These are phyloP conservation scores for Penicillium sp. DNA, from an alignment of 2,329 filamentous ascomycete species.

Conservation along the genomic window DNA sequence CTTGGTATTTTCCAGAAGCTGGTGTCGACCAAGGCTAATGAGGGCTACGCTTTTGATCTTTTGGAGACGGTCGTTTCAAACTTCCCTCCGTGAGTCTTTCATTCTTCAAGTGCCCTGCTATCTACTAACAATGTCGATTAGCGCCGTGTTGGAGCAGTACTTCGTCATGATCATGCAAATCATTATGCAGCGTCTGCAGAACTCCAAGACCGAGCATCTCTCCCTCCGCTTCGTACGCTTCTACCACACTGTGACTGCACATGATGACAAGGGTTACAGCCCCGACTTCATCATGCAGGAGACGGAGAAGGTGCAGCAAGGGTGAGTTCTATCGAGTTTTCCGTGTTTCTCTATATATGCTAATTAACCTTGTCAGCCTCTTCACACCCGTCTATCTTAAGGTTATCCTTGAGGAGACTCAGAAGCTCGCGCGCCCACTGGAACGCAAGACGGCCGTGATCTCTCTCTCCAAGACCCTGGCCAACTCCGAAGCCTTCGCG, in stretches of 20 bases:
- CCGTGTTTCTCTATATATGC: not conserved
- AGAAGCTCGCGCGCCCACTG: slow-evolving; percentile 77
- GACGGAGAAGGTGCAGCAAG: slow-evolving; percentile 72
- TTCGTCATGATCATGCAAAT: slow-evolving; percentile 75
- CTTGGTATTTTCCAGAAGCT: slow-evolving; percentile 96
- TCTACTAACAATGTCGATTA: slow-evolving; percentile 28
- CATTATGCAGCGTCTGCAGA: slow-evolving; percentile 67
- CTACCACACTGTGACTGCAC: slow-evolving; percentile 84
- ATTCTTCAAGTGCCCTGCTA: not conserved
- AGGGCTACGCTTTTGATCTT: slow-evolving; percentile 82
- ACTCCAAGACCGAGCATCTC: slow-evolving; percentile 75
- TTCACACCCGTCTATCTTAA: slow-evolving; percentile 81
- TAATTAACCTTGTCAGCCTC: slow-evolving; percentile 43
- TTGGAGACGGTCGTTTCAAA: slow-evolving; percentile 72
- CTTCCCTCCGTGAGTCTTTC: slow-evolving; percentile 61
- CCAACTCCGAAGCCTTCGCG: slow-evolving; percentile 78
- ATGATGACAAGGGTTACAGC: slow-evolving; percentile 74
- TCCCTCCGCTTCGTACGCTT: slow-evolving; percentile 85
- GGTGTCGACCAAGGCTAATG: slow-evolving; percentile 73
- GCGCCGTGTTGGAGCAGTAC: slow-evolving; percentile 64
- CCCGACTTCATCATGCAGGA: slow-evolving; percentile 86
- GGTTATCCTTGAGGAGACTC: slow-evolving; percentile 82
- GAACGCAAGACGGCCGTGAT: slow-evolving; percentile 93
- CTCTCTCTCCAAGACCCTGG: slow-evolving; percentile 85
- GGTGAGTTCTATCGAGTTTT: slow-evolving; percentile 41